Base-by-base conservation (phyloP, 1,284 basidiomycete genomes). In the Sparassis latifolia region DNA sequence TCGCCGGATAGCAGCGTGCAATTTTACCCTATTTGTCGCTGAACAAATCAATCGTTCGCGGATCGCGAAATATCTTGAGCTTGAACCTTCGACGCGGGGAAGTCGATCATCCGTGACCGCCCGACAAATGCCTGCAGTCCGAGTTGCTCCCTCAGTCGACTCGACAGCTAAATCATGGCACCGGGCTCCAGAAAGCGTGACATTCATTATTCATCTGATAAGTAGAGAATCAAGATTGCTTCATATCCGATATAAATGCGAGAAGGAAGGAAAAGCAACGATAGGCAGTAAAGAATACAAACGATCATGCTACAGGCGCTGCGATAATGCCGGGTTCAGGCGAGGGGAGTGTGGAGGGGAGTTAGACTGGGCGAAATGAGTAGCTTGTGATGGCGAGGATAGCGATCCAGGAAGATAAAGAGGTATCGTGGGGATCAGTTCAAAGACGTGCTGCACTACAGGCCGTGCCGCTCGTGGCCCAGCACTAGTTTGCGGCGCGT, bases 401-500 rank as follows among this genome's bases (percentile, higher is more conserved):
- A 88, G 64, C 10, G 82, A 77, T 9, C 73, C 79, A 10, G 82
- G 80, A 2, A 80, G 72, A 60, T 76, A 82, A 10, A 90, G 69
- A 4, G 84, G 86, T 43, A 88, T 80, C 0, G 88, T 90, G 0
- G 89, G 88, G 33, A 87, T 79, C 33, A 90, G 73, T 65, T 90
- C 87, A 57, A 89, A 88, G n/a, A 90, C 82, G 56, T 89, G 84
- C 57, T 89, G 88, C 3, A 78, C 75, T 29, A 80, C 69, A 7
- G 79, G 61, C 2, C 75, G 47, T 74, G 74, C 51, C 32, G 54
- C 53, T 33, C 65, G 55, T 10, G 58, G 41, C 38, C 51, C 47
- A 20, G 67, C 71, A 42, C 58, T 74, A 10, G 68, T 68, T 39
- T 64, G 66, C 53, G 69, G 69, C 6, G 69, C 61, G 41, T 84